Base-by-base conservation (phyloP, 805 yeast species). In the Candida dajiaensis region DNA sequence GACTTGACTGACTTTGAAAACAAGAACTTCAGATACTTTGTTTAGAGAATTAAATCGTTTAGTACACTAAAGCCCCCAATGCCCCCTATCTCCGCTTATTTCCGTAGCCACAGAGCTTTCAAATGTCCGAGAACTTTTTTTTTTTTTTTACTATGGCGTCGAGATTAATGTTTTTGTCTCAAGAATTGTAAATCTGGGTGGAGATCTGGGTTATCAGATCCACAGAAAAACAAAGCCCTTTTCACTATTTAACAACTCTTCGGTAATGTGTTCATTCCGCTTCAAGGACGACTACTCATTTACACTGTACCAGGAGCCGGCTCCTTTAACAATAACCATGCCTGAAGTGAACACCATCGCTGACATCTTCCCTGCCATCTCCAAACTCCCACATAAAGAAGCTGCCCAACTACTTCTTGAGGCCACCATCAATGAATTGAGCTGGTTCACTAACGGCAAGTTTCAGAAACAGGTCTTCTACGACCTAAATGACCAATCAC, bases 1-100 rank as follows among this genome's bases (percentile, higher is more conserved):
- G 77, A 73, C 50, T 55, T 71, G 56, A 74, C 78, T n/a, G 78
- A 73, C 47, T 41, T 45, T 46, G 49, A 52, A 37, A 54, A 58
- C 43, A 51, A 53, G 44, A 54, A 58, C 42, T 72, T 71, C 53
- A 63, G 73, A 49, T 71, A 72, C 50, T 44, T 29, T 29, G 35
- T 29, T n/a, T 29, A 29, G 35, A 25, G 23, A 22, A 22, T 25
- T 10, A 25, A 6, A 25, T 12, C 12, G 28, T 11, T 29, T 29
- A 4, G 15, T 29, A 28, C 31, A 28, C 31, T 12, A 15, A 11
- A 8, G 6, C n/a, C n/a, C n/a, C n/a, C n/a, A n/a, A n/a, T n/a
- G n/a, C n/a, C n/a, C n/a, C 15, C 15, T n/a, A n/a, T 5, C 35
- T 15, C 35, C 35, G 18, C 9, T 10, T n/a, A 29, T 29, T 18